phyloP scores from a whole-genome alignment of 108 stramenopile genomes.

The Mediolabrus comicus region DNA sequence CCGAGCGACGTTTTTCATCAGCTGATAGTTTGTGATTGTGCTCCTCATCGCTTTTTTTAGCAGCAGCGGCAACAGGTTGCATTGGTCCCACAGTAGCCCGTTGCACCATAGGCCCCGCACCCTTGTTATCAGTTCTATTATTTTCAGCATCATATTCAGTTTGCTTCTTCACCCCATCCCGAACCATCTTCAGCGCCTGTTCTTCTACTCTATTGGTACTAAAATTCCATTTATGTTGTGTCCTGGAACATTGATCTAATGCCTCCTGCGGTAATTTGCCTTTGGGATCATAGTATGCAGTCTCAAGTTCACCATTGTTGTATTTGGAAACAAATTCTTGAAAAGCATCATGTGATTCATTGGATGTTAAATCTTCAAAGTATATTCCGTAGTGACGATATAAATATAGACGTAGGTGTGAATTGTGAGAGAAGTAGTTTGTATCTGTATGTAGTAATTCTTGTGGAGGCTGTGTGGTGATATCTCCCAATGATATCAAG shows the following conservation, averaged over 20 bases:
- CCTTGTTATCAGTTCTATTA: not conserved
- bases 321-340: constrained; percentile 56
- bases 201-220: constrained; percentile 55
- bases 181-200: constrained; percentile 56
- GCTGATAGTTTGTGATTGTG: constrained; percentile 11
- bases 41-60: constrained; percentile 1
- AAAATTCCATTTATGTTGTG: constrained; percentile 77
- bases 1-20: constrained; percentile 46
- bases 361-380: constrained; percentile 71
- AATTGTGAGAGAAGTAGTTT: constrained; percentile 77
- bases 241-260: constrained; percentile 70
- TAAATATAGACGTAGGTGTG: constrained; percentile 75
- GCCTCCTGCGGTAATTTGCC: constrained; percentile 53
- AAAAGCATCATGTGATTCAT: constrained; percentile 66
- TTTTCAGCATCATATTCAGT: constrained; percentile 56
- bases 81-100: not conserved
- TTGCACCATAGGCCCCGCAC: not conserved
- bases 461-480: constrained; percentile 11
- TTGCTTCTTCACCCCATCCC: constrained; percentile 69
- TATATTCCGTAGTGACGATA: constrained; percentile 63
- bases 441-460: constrained; percentile 56
- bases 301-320: constrained; percentile 69
- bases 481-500: constrained; percentile 32
- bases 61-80: not conserved
- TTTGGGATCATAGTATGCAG: constrained; percentile 52